These are phyloP conservation scores for Paraphaeosphaeria sporulosa DNA, from an alignment of 2,329 filamentous ascomycete genomes.

Conservation along the genomic window DNA sequence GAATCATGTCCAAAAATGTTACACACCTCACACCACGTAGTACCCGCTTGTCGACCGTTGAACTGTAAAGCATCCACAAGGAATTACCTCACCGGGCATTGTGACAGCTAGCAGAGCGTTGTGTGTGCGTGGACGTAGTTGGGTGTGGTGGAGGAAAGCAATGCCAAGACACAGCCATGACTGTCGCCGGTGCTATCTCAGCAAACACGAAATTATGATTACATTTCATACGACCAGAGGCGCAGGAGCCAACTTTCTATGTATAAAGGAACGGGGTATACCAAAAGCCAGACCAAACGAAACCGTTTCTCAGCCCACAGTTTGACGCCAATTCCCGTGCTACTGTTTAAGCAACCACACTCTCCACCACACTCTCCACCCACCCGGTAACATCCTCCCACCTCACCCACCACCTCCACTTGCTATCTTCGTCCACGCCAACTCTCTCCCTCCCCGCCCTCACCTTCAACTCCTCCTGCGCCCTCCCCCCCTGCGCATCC, in stretches of 20 bases:
- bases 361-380: constrained; percentile 28
- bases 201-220: too few relatives aligned
- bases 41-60: too few relatives aligned
- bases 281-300: not conserved
- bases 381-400: constrained; percentile 20
- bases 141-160: too few relatives aligned
- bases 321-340: not conserved
- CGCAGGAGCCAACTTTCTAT: not conserved
- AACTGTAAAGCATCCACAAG: too few relatives aligned
- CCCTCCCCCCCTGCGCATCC: constrained; percentile 46
- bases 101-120: too few relatives aligned
- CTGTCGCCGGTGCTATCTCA: too few relatives aligned
- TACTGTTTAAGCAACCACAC: constrained; percentile 23
- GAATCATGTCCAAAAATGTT: too few relatives aligned
- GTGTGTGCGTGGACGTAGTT: too few relatives aligned
- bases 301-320: too few relatives aligned
- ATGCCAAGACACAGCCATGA: too few relatives aligned
- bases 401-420: constrained; percentile 9
- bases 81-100: too few relatives aligned
- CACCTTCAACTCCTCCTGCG: constrained; percentile 30
- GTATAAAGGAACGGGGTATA: constrained; percentile 6
- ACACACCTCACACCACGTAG: not conserved
- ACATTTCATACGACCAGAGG: too few relatives aligned
- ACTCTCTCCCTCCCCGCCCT: constrained; percentile 28
- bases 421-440: not conserved